These are phyloP conservation scores for Candida orba DNA, from an alignment of 805 yeast species.

Conservation along the genomic window DNA sequence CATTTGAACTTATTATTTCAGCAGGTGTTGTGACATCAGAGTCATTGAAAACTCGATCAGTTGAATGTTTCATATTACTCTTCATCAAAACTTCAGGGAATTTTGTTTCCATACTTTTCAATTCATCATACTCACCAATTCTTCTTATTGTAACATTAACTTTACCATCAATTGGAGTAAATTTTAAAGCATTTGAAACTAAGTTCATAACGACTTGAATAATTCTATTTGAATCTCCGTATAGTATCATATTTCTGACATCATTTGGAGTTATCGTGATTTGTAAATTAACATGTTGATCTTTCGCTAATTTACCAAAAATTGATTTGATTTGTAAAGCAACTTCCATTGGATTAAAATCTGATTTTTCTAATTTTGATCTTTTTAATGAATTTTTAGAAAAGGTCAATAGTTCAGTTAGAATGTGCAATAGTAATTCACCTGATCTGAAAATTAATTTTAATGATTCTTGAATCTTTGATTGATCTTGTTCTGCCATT, in stretches of 20 bases:
- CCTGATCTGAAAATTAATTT: constrained; percentile 87
- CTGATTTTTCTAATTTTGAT: constrained; percentile 74
- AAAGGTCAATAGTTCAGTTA: constrained; percentile 86
- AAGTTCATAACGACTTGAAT: constrained; percentile 89
- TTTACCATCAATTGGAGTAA: constrained; percentile 84
- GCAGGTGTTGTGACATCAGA: background rate
- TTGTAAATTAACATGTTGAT: constrained; percentile 63
- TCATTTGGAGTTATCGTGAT: constrained; percentile 57
- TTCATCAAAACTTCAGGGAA: constrained; percentile 37
- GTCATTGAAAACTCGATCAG: background rate
- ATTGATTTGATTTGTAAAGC: constrained; percentile 81
- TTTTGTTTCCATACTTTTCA: constrained; percentile 33
- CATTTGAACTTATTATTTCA: constrained; percentile 8
- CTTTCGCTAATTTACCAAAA: constrained; percentile 72
- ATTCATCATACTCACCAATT: constrained; percentile 66
- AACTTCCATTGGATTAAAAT: constrained; percentile 73
- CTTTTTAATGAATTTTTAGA: constrained; percentile 86
- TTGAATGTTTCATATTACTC: background rate
- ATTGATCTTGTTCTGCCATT: constrained; percentile 71
- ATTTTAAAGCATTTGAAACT: constrained; percentile 84
- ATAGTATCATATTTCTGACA: constrained; percentile 55
- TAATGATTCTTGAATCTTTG: constrained; percentile 64
- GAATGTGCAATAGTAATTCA: constrained; percentile 77
- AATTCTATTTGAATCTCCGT: constrained; percentile 86
- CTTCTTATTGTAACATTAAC: constrained; percentile 58